Base-by-base conservation (phyloP, 192 early-diverging fungal genomes). In the Entomortierella parvispora region DNA sequence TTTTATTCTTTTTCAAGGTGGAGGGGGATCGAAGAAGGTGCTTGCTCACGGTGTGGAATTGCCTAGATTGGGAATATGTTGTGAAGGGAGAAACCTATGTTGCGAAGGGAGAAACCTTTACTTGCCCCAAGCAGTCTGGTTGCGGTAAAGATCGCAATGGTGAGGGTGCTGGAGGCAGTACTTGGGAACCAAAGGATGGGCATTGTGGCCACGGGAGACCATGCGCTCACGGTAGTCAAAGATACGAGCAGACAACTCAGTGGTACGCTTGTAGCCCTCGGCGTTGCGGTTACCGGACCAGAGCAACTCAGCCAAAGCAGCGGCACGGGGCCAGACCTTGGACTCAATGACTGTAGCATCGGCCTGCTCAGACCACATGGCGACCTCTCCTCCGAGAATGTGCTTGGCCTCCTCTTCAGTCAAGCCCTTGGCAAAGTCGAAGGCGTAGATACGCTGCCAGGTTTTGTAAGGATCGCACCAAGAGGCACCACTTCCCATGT, bases 401-500 rank as follows among this genome's bases (percentile, higher is more conserved):
- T 87, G 83, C 59, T 85, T 84, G 31, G 75, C 78, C 65, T 90
- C 72, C 34, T 55, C 74, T 1, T 69, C 72, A 5, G 81, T 84
- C 66, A 91, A 79, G 31, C 85, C 86, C 44, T 85, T 82, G 49
- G 83, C 83, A 42, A 89, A 82, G 63, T 92, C 85, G 70, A 85
- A 92, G 52, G 79, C 71, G 71, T 93, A 91, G 50, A 91, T 84
- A 49, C 87, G 86, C 81, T 90, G 86, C 92, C 91, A 92, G 29
- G 86, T 71, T 84, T 90, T 91, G 87, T 82, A 91, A 42, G 92
- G 91, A 37, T 81, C 83, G 79, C 92, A 93, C 91, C 92, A 93
- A 32, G 90, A 92, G 46, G 79, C 81, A 64, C 79, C 82, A 28
- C 15, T n/a, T 9, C 85, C 85, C 52, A 47, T 56, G 33, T 81